These are phyloP conservation scores for Phytomonas francai DNA, from an alignment of 208 protist species.

Conservation along the genomic window DNA sequence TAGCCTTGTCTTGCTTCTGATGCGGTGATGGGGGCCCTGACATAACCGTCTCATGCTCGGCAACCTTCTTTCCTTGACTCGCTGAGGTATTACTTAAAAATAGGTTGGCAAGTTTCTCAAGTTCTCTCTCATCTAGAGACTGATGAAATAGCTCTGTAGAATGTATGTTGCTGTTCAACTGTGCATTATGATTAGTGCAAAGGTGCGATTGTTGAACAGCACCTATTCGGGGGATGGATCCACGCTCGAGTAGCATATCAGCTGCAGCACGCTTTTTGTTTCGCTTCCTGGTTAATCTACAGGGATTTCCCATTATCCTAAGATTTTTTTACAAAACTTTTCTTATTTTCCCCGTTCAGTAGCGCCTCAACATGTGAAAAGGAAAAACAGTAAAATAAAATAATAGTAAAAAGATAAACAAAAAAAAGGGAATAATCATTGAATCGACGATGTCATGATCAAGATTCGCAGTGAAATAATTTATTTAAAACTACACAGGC, in stretches of 20 bases:
- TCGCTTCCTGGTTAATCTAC: neutral
- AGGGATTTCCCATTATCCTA: neutral
- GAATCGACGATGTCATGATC: neutral
- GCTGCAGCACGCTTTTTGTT: neutral
- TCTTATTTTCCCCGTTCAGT: neutral
- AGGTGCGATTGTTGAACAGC: neutral
- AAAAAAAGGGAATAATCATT: neutral
- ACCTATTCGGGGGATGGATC: neutral
- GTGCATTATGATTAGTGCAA: neutral
- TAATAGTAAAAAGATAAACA: neutral
- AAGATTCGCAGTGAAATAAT: neutral
- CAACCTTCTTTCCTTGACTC: neutral
- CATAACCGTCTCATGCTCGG: neutral
- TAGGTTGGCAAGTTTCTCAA: neutral
- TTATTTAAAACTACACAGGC: neutral
- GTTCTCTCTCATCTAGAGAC: neutral
- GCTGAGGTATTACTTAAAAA: neutral
- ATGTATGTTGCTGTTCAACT: neutral
- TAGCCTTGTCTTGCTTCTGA: neutral
- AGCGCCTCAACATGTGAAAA: neutral
- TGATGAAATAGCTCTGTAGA: neutral
- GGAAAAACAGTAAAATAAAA: neutral
- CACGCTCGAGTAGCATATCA: neutral
- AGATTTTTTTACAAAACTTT: neutral
- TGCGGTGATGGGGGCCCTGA: neutral